Evolutionary conservation across 2,329 filamentous ascomycete genomes (phyloP).

Genomic region (Xylariales sp.): DNA sequence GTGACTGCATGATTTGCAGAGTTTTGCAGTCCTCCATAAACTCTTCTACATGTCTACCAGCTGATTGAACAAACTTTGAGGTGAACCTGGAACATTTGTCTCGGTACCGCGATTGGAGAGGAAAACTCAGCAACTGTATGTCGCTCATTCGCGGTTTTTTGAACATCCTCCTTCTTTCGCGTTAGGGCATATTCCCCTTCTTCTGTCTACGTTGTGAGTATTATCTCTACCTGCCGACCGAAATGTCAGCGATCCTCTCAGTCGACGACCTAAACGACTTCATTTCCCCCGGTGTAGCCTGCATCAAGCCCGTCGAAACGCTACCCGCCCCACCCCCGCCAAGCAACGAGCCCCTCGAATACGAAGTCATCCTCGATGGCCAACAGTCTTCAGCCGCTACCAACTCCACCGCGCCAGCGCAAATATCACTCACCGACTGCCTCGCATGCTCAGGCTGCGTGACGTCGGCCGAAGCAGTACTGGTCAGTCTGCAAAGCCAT

Average conservation of each 20-base stretch:
- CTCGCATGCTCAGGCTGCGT: constrained; percentile 97
- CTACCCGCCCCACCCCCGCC: constrained; percentile 61
- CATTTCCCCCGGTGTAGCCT: constrained; percentile 94
- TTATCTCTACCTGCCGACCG: no score
- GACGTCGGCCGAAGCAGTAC: constrained; percentile 93
- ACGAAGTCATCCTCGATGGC: constrained; percentile 94
- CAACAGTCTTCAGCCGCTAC: constrained; percentile 53
- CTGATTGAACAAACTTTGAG: no score
- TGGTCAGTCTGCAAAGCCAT: constrained; percentile 92
- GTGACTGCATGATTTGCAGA: constrained; percentile 2
- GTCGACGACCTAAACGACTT: constrained; percentile 98
- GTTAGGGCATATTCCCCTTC: no score
- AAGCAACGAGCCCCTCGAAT: constrained; percentile 39
- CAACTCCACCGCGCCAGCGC: constrained; percentile 62
- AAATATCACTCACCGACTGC: constrained; percentile 95
- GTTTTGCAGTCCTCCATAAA: no score
- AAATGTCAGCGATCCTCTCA: constrained; percentile 95
- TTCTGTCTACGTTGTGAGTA: no score
- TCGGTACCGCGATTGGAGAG: no score
- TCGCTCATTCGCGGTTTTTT: no score
- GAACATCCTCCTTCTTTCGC: no score
- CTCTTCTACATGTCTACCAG: no score
- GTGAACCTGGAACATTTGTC: no score
- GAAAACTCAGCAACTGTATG: no score
- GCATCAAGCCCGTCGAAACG: constrained; percentile 95